Evolutionary conservation across 805 yeast species (phyloP).

Genomic region (Ogataea pignaliae): DNA sequence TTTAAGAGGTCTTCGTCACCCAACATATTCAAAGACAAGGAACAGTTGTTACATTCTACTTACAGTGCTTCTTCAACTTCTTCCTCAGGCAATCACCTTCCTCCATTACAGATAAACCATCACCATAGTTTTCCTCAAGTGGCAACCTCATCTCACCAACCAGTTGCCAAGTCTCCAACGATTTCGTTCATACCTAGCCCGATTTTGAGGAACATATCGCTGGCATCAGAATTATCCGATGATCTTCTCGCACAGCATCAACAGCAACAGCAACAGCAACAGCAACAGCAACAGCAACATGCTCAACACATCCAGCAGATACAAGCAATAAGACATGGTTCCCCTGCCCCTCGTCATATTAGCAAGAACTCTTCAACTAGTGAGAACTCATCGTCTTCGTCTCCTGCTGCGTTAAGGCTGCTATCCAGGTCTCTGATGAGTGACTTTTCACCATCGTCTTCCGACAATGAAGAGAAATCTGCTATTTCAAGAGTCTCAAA

Average conservation of each 20-base stretch:
- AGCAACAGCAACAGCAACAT: background rate
- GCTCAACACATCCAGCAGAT: constrained; percentile 4
- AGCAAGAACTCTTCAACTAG: constrained; percentile 7
- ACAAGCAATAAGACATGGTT: constrained; percentile 8
- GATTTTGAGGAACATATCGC: constrained; percentile 29
- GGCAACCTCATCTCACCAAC: constrained; percentile 1
- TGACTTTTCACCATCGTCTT: constrained; percentile 50
- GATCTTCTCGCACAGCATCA: constrained; percentile 25
- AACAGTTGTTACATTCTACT: background rate
- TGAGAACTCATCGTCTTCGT: constrained; percentile 5
- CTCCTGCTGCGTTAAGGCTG: constrained; percentile 21
- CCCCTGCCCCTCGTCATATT: constrained; percentile 12
- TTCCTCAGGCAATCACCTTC: background rate
- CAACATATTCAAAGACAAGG: constrained; percentile 15
- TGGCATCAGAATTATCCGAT: constrained; percentile 30
- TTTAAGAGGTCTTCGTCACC: constrained; percentile 32
- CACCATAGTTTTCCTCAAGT: background rate
- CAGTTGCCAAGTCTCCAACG: constrained; percentile 16
- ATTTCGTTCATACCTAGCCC: constrained; percentile 23
- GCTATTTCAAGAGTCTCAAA: constrained; percentile 50
- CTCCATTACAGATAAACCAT: background rate
- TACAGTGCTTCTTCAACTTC: background rate
- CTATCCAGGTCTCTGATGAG: constrained; percentile 22
- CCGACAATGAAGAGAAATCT: constrained; percentile 62
- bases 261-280: background rate